phyloP scores from a whole-genome alignment of 257 asterid genomes.

The Osmanthus fragrans region DNA sequence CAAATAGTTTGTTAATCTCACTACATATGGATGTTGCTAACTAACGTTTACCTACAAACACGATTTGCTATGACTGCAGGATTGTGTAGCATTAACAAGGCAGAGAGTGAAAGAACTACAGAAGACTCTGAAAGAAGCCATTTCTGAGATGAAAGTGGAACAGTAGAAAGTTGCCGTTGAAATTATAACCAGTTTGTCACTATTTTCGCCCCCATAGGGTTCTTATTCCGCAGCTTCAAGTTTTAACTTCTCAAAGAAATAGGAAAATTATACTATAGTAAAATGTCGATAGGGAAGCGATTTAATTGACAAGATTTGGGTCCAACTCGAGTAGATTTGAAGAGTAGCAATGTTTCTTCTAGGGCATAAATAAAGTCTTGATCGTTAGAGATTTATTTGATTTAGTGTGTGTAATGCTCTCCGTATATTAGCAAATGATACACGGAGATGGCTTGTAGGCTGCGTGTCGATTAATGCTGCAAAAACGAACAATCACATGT shows the following conservation, averaged over 20 bases:
- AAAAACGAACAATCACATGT: too few relatives aligned
- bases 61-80: conserved; percentile 49
- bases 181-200: background rate
- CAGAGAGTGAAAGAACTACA: conserved; percentile 67
- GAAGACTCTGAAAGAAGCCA: conserved; percentile 58
- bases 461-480: too few relatives aligned
- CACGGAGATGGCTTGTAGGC: too few relatives aligned
- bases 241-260: background rate
- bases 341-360: conserved; percentile 4
- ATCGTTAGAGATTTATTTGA: background rate
- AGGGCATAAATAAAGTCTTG: conserved; percentile 1
- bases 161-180: conserved; percentile 20
- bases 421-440: background rate
- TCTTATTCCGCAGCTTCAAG: background rate
- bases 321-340: background rate
- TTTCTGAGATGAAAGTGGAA: conserved; percentile 74
- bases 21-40: background rate
- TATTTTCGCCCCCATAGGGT: background rate
- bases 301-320: background rate
- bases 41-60: conserved; percentile 11
- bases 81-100: conserved; percentile 59
- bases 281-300: background rate
- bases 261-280: background rate
- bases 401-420: background rate
- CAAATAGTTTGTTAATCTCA: too few relatives aligned